phyloP scores from a whole-genome alignment of 2,329 filamentous ascomycete genomes.

The Neofusicoccum sp. region DNA sequence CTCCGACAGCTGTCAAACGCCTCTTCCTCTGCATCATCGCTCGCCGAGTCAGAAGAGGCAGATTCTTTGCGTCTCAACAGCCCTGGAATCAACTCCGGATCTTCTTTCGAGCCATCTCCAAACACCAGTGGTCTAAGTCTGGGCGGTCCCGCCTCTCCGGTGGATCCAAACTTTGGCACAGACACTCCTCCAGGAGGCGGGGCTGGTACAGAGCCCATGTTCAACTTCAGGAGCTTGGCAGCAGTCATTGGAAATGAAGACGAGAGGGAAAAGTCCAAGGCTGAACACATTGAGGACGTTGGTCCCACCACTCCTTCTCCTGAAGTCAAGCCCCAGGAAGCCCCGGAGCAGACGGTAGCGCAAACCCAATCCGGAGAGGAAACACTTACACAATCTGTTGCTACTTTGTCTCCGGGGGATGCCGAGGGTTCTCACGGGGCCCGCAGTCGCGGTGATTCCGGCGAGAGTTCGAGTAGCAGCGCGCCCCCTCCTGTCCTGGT shows the following conservation, averaged over 20 bases:
- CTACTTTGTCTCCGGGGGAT: not conserved
- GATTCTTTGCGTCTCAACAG: constrained; percentile 21
- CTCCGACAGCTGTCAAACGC: constrained; percentile 83
- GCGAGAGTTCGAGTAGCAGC: constrained; percentile 15
- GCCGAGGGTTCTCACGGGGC: not conserved
- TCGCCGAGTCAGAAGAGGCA: constrained; percentile 50
- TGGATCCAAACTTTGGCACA: constrained; percentile 51
- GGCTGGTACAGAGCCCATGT: constrained; percentile 72
- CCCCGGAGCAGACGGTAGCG: not conserved
- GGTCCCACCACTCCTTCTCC: not conserved
- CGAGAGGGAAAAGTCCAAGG: constrained; percentile 9
- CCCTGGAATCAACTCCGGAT: constrained; percentile 40
- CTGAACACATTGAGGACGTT: constrained; percentile 19
- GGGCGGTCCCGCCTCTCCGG: constrained; percentile 45
- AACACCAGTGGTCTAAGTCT: constrained; percentile 54
- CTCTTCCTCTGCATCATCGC: constrained; percentile 79
- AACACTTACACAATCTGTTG: not conserved
- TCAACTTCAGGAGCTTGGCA: constrained; percentile 87
- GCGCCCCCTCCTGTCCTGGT: constrained; percentile 3
- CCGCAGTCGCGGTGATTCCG: constrained; percentile 10
- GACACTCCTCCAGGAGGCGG: constrained; percentile 53
- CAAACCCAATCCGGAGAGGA: not conserved
- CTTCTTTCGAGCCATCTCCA: constrained; percentile 53
- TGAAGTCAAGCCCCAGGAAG: not conserved
- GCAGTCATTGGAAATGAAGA: constrained; percentile 64